A percentile compares a stretch with the other conserved stretches of the same genome.
These are phyloP conservation scores for Dichomitus squalens DNA, from an alignment of 1,284 basidiomycete species.

Conservation along the genomic window DNA sequence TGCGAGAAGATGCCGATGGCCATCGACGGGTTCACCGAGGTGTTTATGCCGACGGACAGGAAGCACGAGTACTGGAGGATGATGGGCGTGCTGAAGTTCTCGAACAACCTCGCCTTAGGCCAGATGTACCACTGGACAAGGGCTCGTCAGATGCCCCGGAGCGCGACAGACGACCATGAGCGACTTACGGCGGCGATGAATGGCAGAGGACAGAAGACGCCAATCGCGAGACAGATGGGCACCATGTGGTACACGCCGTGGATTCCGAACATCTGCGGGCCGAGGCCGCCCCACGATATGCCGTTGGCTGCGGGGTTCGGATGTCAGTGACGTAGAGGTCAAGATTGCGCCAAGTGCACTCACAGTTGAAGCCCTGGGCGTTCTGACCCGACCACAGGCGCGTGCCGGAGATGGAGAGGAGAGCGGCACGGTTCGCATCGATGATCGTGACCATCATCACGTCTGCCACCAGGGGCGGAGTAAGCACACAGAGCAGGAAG, in stretches of 20 bases:
- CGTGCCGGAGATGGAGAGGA: slow-evolving; percentile 37
- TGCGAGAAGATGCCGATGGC: slow-evolving; percentile 56
- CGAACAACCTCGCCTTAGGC: slow-evolving; percentile 45
- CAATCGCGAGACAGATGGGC: slow-evolving; percentile 55
- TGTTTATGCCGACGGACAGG: slow-evolving; percentile 56
- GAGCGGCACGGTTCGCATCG: slow-evolving; percentile 40
- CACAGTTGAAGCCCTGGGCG: slow-evolving; percentile 47
- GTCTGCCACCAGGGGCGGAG: slow-evolving; percentile 22
- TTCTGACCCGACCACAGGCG: slow-evolving; percentile 55
- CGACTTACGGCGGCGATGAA: slow-evolving; percentile 42
- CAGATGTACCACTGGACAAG: slow-evolving; percentile 42
- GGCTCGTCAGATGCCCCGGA: background rate
- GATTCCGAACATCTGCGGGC: slow-evolving; percentile 51
- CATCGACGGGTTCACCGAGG: slow-evolving; percentile 42
- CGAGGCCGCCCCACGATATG: slow-evolving; percentile 62
- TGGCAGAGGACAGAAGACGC: slow-evolving; percentile 54
- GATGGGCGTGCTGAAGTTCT: slow-evolving; percentile 52
- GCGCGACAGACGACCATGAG: background rate
- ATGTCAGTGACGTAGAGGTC: background rate
- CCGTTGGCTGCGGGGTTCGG: slow-evolving; percentile 42
- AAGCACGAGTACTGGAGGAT: slow-evolving; percentile 44
- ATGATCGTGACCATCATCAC: slow-evolving; percentile 56
- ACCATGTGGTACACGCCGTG: slow-evolving; percentile 50
- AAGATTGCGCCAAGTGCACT: background rate
- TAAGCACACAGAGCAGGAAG: background rate